Evolutionary conservation across 2,329 filamentous ascomycete genomes (phyloP), one percentile per base, ranked within the genome.

Genomic region (Aureobasidium uvarum): DNA sequence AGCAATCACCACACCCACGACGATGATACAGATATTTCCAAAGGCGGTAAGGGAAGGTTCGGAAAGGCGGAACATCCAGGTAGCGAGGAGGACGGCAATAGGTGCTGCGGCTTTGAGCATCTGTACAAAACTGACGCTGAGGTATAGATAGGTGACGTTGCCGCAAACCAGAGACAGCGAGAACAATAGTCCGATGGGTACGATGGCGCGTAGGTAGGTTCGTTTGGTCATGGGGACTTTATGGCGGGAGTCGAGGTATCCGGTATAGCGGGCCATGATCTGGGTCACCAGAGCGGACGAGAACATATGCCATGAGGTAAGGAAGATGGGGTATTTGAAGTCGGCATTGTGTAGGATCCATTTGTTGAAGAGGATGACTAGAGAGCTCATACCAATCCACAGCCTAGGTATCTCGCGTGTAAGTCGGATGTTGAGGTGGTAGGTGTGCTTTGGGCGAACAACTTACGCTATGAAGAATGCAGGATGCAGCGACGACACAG

Each of bases 321-420:
- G 67, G 43, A 70, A 65, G n/a, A 70, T 68, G 43, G 68, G 63
- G 3, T 54, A 55, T 23, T 18, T 85, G 81, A 93, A 93, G 68
- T 89, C 82, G 67, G 87, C 82, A 46, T 86, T 89, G 72, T 91
- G 87, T 67, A 95, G 84, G 73, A 95, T 89, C 85, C 89, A 92
- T 84, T 96, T 96, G 85, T 95, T 95, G 85, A 94, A 95, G 56
- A 95, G 81, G 74, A 95, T 95, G 72, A 94, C 89, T 70, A 88
- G 89, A 31, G 90, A 93, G 73, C 89, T 92, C 76, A 93, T 81
- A 67, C 85, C 81, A 73, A 96, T 95, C 91, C 91, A 96, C 71
- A 85, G 79, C 74, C 90, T 68, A 48, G 4, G 5, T 10, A 20
- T n/a, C 2, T n/a, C 13, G n/a, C 5, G 11, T 39, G 28, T 59